phyloP scores from a whole-genome alignment of 148 eudicot genomes.

The Camellia granthamiana region DNA sequence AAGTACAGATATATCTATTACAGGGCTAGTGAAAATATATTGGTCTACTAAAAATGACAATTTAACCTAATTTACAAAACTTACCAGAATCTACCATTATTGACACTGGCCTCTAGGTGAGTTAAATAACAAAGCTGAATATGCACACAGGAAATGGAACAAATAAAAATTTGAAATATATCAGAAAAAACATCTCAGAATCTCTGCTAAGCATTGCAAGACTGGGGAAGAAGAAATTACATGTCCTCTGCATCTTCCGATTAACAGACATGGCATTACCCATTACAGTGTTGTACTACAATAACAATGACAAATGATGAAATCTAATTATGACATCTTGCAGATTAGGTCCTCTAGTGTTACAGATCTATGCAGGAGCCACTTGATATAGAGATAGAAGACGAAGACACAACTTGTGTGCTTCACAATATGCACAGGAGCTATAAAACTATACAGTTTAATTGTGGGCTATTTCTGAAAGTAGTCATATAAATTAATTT shows the following conservation, averaged over 20 bases:
- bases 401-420: not conserved
- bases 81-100: not conserved
- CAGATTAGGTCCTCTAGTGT: not conserved
- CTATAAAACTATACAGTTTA: not conserved
- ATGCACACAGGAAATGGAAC: not conserved
- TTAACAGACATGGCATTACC: not conserved
- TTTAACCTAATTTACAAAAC: not conserved
- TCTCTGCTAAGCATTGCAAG: not conserved
- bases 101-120: not conserved
- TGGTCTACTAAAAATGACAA: not conserved
- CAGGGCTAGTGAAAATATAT: no score
- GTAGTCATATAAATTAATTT: not conserved
- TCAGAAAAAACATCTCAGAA: not conserved
- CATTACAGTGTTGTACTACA: not conserved
- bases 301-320: not conserved
- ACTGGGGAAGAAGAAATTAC: not conserved
- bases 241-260: not conserved
- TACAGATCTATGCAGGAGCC: no score
- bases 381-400: not conserved
- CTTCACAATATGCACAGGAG: not conserved
- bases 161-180: not conserved
- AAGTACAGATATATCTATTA: no score
- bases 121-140: not conserved
- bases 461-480: not conserved
- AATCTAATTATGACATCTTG: not conserved